phyloP scores from a whole-genome alignment of 352 stramenopile species.

The Pythium guiyangense region DNA sequence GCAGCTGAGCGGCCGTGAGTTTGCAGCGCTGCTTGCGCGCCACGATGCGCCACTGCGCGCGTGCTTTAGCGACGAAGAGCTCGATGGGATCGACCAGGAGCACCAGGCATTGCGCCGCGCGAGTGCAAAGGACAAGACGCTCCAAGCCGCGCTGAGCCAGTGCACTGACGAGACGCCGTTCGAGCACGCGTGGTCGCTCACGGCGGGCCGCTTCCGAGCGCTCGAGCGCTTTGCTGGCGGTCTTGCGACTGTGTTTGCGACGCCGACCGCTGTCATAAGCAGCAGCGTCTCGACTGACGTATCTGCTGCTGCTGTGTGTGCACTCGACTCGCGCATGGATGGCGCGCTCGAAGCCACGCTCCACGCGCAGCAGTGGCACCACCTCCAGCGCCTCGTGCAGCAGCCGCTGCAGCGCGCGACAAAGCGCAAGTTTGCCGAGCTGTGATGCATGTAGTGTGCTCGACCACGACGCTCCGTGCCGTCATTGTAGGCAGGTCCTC shows the following conservation, averaged over 20 bases:
- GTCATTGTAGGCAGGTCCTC: too few species aligned
- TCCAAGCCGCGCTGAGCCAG: conserved; percentile 13
- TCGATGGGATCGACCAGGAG: conserved; percentile 32
- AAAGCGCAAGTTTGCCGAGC: not conserved
- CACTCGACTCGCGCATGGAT: conserved; percentile 14
- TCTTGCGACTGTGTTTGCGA: conserved; percentile 40
- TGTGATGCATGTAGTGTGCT: too few species aligned
- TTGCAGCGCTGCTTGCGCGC: conserved; percentile 29
- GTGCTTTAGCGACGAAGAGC: conserved; percentile 26
- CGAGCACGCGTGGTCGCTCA: conserved; percentile 32
- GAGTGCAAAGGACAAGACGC: conserved; percentile 20
- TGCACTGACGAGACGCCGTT: conserved; percentile 30
- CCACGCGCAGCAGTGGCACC: conserved; percentile 33
- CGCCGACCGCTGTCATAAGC: not conserved
- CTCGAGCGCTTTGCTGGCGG: conserved; percentile 57
- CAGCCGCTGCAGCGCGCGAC: conserved; percentile 1
- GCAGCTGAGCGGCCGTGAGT: conserved; percentile 41
- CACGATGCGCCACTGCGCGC: conserved; percentile 22
- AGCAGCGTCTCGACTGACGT: conserved; percentile 10
- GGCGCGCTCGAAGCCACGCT: conserved; percentile 27
- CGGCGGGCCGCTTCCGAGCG: conserved; percentile 29
- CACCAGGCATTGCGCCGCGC: conserved; percentile 25
- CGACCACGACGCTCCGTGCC: too few species aligned
- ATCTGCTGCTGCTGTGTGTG: conserved; percentile 10
- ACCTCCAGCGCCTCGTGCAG: conserved; percentile 16